Conservation (phyloP, 1,284 basidiomycete genomes). For the Puccinia hordei region DNA sequence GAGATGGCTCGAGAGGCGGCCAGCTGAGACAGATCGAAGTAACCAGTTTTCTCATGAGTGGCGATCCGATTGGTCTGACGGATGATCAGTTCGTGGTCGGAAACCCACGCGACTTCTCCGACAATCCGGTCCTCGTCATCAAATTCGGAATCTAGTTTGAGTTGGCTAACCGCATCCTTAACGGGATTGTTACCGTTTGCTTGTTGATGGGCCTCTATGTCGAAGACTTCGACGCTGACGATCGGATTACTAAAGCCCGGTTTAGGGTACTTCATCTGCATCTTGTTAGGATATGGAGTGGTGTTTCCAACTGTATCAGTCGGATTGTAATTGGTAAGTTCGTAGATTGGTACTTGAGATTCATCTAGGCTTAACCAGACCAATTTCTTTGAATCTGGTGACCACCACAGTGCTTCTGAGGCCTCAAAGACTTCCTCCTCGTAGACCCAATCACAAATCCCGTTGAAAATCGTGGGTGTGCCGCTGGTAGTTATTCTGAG, state of each 20-base stretch:
- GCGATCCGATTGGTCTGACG: slow-evolving; percentile 85
- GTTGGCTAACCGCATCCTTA: slow-evolving; percentile 63
- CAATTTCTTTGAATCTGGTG: slow-evolving; percentile 75
- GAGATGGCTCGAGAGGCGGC: not conserved
- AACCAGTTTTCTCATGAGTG: slow-evolving; percentile 72
- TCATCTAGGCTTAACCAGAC: slow-evolving; percentile 88
- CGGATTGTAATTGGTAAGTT: slow-evolving; percentile 85
- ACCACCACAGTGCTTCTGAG: slow-evolving; percentile 86
- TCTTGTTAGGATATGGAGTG: slow-evolving; percentile 73
- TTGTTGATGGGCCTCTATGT: slow-evolving; percentile 63
- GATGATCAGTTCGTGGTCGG: slow-evolving; percentile 72
- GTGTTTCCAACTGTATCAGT: slow-evolving; percentile 69
- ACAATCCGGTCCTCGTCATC: slow-evolving; percentile 71
- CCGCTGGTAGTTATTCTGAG: slow-evolving; percentile 81
- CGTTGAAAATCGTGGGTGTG: slow-evolving; percentile 82
- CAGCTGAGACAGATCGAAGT: slow-evolving; percentile 67
- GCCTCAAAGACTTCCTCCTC: slow-evolving; percentile 66
- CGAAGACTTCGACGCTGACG: slow-evolving; percentile 80
- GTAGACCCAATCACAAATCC: slow-evolving; percentile 78
- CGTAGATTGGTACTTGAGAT: slow-evolving; percentile 79
- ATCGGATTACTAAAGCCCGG: slow-evolving; percentile 88
- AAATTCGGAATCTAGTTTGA: slow-evolving; percentile 71
- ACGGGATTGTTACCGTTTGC: slow-evolving; percentile 56
- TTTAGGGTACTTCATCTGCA: slow-evolving; percentile 81
- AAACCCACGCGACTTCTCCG: slow-evolving; percentile 82